Base-by-base conservation (phyloP, 2,329 filamentous ascomycete genomes). In the Ophiocordyceps robertsii region DNA sequence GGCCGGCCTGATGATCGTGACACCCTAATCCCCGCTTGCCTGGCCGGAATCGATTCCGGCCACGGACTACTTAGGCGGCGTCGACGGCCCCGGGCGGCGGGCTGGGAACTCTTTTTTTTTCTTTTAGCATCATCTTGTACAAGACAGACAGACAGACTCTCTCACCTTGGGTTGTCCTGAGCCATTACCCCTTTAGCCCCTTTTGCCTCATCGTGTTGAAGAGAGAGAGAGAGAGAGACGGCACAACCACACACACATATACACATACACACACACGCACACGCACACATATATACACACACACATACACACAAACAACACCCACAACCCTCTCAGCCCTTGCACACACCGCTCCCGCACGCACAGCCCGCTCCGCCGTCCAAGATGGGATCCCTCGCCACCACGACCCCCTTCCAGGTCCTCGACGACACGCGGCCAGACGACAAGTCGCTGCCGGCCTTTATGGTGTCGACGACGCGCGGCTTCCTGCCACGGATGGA, bases 401-500 rank as follows among this genome's bases (percentile, higher is more conserved):
- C 54, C 44, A 47, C 46, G 24, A 44, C 50, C 32, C 55, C 58
- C 44, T 84, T 84, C 58, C 63, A 69, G 43, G 73, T 85, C 61
- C 68, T 85, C 37, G 64, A 69, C 44, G 80, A 83, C 63, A 72
- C 77, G 45, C 68, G 63, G 56, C 76, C 78, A 1, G 61, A 77
- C 46, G 77, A 84, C 59, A 72, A 57, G 43, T 72, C 76, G 37
- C 66, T 85, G 27, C 80, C 80, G 6, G 77, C 82, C 52, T 89
- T 89, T 67, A 85, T 86, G 77, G 82, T 88, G 33, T 86, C 82
- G 37, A 85, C 77, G 19, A 74, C 76, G 4, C 70, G 82, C 44
- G 84, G 84, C 41, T 90, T 88, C 60, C 69, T 90, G 30, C 83
- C 84, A 12, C 75, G 83, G 13, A 69, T 70, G 58, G 68, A 81